Base-by-base conservation (phyloP, 2,329 filamentous ascomycete species). In the Bipolaris oryzae region DNA sequence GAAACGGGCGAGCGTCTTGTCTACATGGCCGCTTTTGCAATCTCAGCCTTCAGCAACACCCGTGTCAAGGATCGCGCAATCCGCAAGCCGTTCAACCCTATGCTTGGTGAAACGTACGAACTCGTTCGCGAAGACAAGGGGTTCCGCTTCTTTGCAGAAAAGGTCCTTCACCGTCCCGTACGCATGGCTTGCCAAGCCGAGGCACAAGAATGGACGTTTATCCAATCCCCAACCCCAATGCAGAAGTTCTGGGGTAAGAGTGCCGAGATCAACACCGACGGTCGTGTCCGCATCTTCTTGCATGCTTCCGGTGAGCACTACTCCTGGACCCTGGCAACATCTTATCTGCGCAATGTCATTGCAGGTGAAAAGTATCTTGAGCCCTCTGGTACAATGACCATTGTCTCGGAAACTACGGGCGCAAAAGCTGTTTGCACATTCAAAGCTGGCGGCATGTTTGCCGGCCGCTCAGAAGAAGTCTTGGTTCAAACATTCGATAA, bases 241-340 rank as follows among this genome's bases (percentile, higher is more conserved):
- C 94, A 99, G 73, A 98, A 98, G 74, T 99, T 99, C 80, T 98
- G 95, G 95, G 95, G 95, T 53, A 98, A 98, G 80, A 94, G 89
- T 52, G 92, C 92, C 2, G 95, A 99, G 76, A 87, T 99, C 60
- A 95, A 91, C 58, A 98, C 92, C 0, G 94, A 97, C 52, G 95
- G 95, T 2, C 89, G 91, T 23, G 88, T 92, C 3, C 86, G 93
- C 46, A 82, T 97, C 37, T 86, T 88, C 37, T 80, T 99, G 25
- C 88, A 95, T 72, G 83, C 84, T 7, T 85, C 81, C 1, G 90
- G 91, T 52, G 94, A 98, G 73, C 84, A 87, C 58, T 99, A 94
- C 79, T 93, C 88, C 66, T 99, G 92, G 92, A 89, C 85, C 43
- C 84, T 91, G 16, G 92, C 94, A 1, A 96, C 92, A 4, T 91